phyloP scores from a whole-genome alignment of 345 rosid species.

The Euphorbia peplus region DNA sequence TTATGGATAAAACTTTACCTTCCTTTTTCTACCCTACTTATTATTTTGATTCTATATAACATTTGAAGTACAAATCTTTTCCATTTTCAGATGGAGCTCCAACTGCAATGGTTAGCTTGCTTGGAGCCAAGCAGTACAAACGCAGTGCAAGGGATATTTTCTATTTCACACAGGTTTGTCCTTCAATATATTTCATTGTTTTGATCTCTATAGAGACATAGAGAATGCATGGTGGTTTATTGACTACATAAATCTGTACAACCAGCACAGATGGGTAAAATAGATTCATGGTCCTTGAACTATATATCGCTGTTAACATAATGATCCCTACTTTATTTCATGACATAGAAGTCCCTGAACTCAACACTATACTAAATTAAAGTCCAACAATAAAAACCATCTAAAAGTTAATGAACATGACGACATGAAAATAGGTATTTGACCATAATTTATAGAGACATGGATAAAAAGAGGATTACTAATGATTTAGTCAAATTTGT shows the following conservation, averaged over 20 bases:
- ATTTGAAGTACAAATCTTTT: neutral
- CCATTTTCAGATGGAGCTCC: conserved; percentile 81
- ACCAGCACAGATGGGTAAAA: neutral
- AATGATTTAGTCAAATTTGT: too few species aligned
- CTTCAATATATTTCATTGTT: neutral
- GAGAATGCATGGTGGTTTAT: neutral
- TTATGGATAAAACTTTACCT: neutral
- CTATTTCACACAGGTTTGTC: conserved; percentile 84
- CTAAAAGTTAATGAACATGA: too few species aligned
- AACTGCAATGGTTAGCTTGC: conserved; percentile 77
- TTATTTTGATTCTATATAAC: neutral
- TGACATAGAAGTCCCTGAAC: too few species aligned
- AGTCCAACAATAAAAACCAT: too few species aligned
- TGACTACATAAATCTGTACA: neutral
- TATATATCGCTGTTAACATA: too few species aligned
- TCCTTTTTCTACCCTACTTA: neutral
- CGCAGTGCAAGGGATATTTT: conserved; percentile 92
- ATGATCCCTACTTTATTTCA: too few species aligned
- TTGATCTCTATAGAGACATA: neutral
- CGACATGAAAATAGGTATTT: too few species aligned
- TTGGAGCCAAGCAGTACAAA: conserved; percentile 85
- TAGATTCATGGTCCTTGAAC: too few species aligned
- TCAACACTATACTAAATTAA: too few species aligned
- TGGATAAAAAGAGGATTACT: too few species aligned
- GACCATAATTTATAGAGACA: too few species aligned